These are phyloP conservation scores for Suhomyces choctaworum DNA, from an alignment of 1,139 yeast species.

Conservation along the genomic window DNA sequence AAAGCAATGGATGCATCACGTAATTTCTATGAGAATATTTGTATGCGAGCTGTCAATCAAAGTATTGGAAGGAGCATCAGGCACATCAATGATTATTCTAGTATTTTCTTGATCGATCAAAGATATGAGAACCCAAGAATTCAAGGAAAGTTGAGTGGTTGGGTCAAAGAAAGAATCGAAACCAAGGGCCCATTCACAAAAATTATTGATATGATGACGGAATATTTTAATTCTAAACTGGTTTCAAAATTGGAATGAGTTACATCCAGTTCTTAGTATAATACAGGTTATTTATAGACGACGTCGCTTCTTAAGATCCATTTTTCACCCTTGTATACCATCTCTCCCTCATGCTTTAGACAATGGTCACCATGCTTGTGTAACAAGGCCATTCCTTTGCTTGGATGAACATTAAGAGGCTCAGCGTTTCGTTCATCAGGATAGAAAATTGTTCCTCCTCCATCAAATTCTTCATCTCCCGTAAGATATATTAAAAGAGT, in stretches of 20 bases:
- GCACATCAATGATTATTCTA: slow-evolving; percentile 78
- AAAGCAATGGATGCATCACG: slow-evolving; percentile 50
- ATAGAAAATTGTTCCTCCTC: slow-evolving; percentile 66
- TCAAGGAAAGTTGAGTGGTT: slow-evolving; percentile 65
- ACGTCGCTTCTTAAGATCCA: slow-evolving; percentile 70
- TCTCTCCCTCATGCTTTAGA: slow-evolving; percentile 58
- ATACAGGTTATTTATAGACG: slow-evolving; percentile 25
- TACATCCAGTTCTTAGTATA: neutral
- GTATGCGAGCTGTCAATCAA: slow-evolving; percentile 92
- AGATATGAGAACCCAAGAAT: slow-evolving; percentile 55
- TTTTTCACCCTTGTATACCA: slow-evolving; percentile 54
- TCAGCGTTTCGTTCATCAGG: slow-evolving; percentile 28
- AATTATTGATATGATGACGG: slow-evolving; percentile 23
- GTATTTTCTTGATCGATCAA: slow-evolving; percentile 68
- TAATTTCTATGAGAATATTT: slow-evolving; percentile 78
- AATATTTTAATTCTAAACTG: slow-evolving; percentile 24
- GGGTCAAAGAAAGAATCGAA: slow-evolving; percentile 60
- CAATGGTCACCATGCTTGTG: slow-evolving; percentile 73
- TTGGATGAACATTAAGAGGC: slow-evolving; percentile 46
- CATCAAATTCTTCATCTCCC: slow-evolving; percentile 55
- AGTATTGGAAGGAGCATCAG: slow-evolving; percentile 92
- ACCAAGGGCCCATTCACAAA: slow-evolving; percentile 11
- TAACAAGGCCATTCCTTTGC: slow-evolving; percentile 58
- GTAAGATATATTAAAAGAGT: slow-evolving; percentile 60
- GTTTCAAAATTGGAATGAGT: slow-evolving; percentile 3